Evolutionary conservation across 2,329 filamentous ascomycete species (phyloP).

Genomic region (Ceratocystis variospora): DNA sequence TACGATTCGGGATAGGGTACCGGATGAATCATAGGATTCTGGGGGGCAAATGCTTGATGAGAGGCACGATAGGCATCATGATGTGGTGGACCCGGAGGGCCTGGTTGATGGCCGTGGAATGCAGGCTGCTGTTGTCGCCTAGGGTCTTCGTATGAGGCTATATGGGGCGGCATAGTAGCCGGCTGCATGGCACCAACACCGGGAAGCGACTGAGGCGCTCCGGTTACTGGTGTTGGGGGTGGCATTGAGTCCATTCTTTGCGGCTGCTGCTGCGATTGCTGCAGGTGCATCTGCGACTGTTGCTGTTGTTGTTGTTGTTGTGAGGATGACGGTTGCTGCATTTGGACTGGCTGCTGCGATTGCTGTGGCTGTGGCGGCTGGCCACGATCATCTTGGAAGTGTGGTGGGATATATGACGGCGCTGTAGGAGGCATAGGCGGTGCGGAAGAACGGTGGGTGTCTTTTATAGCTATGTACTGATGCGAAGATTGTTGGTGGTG

Average conservation of each 20-base stretch:
- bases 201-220: neutral
- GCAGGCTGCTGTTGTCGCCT: neutral
- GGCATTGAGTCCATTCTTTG: conserved; percentile 21
- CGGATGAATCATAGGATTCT: conserved; percentile 15
- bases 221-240: neutral
- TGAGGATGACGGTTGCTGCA: conserved; percentile 13
- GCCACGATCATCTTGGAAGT: conserved; percentile 3
- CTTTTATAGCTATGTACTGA: conserved; percentile 23
- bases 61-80: neutral
- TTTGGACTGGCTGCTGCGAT: neutral
- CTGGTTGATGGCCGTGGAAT: conserved; percentile 3
- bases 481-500: neutral
- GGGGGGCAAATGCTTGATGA: neutral
- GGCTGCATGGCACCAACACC: neutral
- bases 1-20: conserved; percentile 4
- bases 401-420: neutral
- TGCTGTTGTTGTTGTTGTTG: neutral
- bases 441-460: neutral
- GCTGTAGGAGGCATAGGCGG: conserved; percentile 4
- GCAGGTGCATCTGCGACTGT: conserved; percentile 19
- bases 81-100: neutral
- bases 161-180: neutral
- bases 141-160: neutral
- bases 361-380: neutral
- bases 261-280: conserved; percentile 21